Conservation (phyloP, 768 basidiomycete genomes). For the Dentipellis fragilis region DNA sequence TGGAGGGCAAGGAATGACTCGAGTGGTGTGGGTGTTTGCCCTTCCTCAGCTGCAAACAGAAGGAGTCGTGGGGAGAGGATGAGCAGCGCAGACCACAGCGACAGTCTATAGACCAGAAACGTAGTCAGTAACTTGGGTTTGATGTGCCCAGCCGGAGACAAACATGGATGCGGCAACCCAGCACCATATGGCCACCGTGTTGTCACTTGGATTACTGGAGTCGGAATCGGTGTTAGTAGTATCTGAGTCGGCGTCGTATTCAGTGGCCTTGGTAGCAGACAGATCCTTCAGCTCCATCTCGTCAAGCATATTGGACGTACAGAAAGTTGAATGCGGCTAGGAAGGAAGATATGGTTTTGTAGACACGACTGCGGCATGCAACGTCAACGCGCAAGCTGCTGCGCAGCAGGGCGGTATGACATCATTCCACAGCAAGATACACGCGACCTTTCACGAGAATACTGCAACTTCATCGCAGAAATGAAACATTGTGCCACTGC, state of each 20-base stretch:
- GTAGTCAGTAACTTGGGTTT: background rate
- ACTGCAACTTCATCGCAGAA: too few species aligned
- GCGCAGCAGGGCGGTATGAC: too few species aligned
- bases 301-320: constrained; percentile 17
- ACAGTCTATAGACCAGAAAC: constrained; percentile 11
- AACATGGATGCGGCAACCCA: constrained; percentile 12
- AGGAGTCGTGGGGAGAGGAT: constrained; percentile 53
- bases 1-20: constrained; percentile 64
- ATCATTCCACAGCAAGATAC: too few species aligned
- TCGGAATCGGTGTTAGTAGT: background rate
- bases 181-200: constrained; percentile 7
- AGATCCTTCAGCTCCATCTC: constrained; percentile 33
- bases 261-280: constrained; percentile 9
- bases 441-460: too few species aligned
- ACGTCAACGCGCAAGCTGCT: too few species aligned
- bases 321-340: too few species aligned
- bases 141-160: background rate
- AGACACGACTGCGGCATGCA: too few species aligned
- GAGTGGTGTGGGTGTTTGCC: constrained; percentile 48
- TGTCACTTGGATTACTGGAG: background rate
- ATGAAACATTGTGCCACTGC: too few species aligned
- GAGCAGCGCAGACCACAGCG: constrained; percentile 17
- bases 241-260: background rate
- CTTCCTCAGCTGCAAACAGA: constrained; percentile 39
- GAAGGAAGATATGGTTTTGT: too few species aligned